Evolutionary conservation across 169 alveolate species (phyloP).

Genomic region (Hepatocystis sp.): DNA sequence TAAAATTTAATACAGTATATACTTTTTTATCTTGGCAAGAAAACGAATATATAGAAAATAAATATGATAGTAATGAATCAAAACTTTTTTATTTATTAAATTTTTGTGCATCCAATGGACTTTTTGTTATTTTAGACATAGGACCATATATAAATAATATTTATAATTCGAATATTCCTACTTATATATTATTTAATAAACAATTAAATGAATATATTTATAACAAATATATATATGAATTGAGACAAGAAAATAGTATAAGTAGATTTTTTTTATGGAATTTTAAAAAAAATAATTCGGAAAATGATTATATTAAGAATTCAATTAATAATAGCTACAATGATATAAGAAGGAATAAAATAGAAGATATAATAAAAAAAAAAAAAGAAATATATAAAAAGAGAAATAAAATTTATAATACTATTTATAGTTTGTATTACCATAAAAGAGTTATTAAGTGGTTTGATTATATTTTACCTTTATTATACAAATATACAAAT

Average conservation of each 20-base stretch:
- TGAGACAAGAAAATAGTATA: not conserved
- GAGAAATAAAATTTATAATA: conserved; percentile 2
- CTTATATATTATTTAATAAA: conserved; percentile 58
- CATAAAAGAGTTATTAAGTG: conserved; percentile 61
- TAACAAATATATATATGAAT: conserved; percentile 1
- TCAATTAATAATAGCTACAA: not conserved
- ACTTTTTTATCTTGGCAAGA: conserved; percentile 76
- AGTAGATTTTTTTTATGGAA: not conserved
- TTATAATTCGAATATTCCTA: conserved; percentile 65
- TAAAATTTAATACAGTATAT: conserved; percentile 74
- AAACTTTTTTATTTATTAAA: conserved; percentile 60
- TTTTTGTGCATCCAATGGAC: conserved; percentile 75
- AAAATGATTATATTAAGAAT: not conserved
- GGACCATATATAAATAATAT: conserved; percentile 72
- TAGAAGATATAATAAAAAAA: conserved; percentile 16
- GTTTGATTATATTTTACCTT: conserved; percentile 68
- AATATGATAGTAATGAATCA: conserved; percentile 46
- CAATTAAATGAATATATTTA: conserved; percentile 33
- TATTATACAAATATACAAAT: conserved; percentile 37
- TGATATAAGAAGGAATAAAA: conserved; percentile 2
- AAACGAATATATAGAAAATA: conserved; percentile 72
- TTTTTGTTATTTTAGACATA: conserved; percentile 59
- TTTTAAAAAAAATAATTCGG: conserved; percentile 17
- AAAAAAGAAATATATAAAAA: conserved; percentile 20
- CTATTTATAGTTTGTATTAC: conserved; percentile 35